Evolutionary conservation across 805 yeast species (phyloP).

Genomic region (Wickerhamiella lipophila): DNA sequence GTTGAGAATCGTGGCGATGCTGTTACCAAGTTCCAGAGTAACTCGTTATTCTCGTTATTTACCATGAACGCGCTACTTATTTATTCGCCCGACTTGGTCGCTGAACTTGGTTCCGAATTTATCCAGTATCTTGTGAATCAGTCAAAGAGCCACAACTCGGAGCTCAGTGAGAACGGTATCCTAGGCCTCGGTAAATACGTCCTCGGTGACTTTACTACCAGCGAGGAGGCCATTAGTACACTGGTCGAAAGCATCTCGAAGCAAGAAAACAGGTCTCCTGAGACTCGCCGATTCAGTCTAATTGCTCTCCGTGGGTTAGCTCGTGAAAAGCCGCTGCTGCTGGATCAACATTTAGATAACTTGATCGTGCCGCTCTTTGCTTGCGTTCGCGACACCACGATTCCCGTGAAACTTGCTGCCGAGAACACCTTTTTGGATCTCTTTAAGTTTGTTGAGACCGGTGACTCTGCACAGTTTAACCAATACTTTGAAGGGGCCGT

Average conservation of each 20-base stretch:
- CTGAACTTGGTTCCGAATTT: constrained; percentile 48
- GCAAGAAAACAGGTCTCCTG: constrained; percentile 52
- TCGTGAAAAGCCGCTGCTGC: constrained; percentile 40
- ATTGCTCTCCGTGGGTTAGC: constrained; percentile 66
- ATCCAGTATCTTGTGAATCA: constrained; percentile 71
- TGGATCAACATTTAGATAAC: constrained; percentile 41
- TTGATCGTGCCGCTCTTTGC: constrained; percentile 65
- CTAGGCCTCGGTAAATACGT: constrained; percentile 73
- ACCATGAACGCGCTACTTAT: constrained; percentile 24
- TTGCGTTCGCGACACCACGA: constrained; percentile 73
- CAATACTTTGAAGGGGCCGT: constrained; percentile 43
- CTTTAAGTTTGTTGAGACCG: constrained; percentile 54
- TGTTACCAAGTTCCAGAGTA: neutral
- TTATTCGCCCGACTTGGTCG: constrained; percentile 22
- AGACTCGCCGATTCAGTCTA: constrained; percentile 66
- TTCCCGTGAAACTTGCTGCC: constrained; percentile 88
- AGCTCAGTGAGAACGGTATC: constrained; percentile 53
- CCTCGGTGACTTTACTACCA: constrained; percentile 33
- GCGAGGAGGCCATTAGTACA: constrained; percentile 29
- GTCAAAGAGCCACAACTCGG: constrained; percentile 35
- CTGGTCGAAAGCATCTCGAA: constrained; percentile 40
- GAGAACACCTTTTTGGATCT: constrained; percentile 75
- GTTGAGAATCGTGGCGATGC: constrained; percentile 32
- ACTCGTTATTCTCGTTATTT: constrained; percentile 17
- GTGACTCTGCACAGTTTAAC: constrained; percentile 39